A percentile compares a stretch with the other conserved stretches of the same genome.
These are phyloP conservation scores for Secale cereale DNA, from an alignment of 176 grass and related monocot genomes.

Conservation along the genomic window DNA sequence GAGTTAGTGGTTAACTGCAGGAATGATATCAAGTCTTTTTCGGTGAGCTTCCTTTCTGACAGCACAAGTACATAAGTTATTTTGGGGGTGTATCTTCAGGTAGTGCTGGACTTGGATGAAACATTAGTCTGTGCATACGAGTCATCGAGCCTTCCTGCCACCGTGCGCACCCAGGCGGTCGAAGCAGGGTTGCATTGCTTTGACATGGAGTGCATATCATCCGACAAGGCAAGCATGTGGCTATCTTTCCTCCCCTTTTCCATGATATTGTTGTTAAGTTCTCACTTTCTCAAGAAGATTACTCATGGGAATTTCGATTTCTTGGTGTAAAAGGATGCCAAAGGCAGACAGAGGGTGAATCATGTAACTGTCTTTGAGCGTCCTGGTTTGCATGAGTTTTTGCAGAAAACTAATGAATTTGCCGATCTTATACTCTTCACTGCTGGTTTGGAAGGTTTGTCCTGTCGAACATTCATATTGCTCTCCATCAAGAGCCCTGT, in stretches of 20 bases:
- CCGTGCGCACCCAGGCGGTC: slow-evolving; percentile 51
- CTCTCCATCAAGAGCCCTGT: background rate
- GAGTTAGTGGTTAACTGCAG: background rate
- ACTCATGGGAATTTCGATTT: slow-evolving; percentile 19
- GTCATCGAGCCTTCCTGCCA: slow-evolving; percentile 57
- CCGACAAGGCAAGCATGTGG: slow-evolving; percentile 48
- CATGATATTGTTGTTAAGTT: background rate
- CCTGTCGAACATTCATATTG: background rate
- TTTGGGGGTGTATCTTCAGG: slow-evolving; percentile 30
- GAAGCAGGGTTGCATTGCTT: slow-evolving; percentile 77
- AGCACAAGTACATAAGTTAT: background rate
- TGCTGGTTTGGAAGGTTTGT: slow-evolving; percentile 85
- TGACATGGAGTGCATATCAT: slow-evolving; percentile 70
- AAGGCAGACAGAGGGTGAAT: slow-evolving; percentile 75
- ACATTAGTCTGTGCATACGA: slow-evolving; percentile 81
- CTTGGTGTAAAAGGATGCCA: slow-evolving; percentile 58
- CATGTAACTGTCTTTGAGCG: slow-evolving; percentile 89
- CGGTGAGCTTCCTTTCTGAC: background rate
- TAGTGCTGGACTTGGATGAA: slow-evolving; percentile 95
- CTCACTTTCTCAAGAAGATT: background rate
- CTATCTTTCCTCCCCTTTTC: background rate
- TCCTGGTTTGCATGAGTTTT: slow-evolving; percentile 86
- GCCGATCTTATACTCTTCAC: slow-evolving; percentile 96
- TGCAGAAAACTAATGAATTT: slow-evolving; percentile 70
- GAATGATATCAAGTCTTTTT: background rate